Evolutionary conservation across 1,284 basidiomycete species (phyloP), one percentile per base, ranked within the genome.

Genomic region (Abortiporus biennis): DNA sequence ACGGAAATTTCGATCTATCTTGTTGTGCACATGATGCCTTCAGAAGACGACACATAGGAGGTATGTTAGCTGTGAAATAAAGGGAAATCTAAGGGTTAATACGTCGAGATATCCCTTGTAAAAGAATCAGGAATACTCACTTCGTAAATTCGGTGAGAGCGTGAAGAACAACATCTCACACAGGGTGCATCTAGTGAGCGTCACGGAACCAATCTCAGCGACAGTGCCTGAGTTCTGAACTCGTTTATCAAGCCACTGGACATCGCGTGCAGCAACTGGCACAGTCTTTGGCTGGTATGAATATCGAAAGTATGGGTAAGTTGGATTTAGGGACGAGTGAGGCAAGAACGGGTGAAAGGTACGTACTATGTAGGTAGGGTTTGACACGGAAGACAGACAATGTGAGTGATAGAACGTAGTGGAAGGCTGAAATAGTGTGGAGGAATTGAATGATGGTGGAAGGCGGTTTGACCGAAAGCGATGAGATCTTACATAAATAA

Each of bases 401-500:
- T n/a, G 36, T 31, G 42, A 23, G 29, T 37, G 37, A 43, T 35
- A 23, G 38, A 16, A 4, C 31, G 38, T 32, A 19, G 36, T 17
- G 23, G 13, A 24, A 46, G 35, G 21, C 21, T 4, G 19, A 41
- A 40, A 47, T 43, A 46, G 35, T n/a, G 21, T 11, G 45, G 31
- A 37, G 33, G 29, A 46, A 52, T 52, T 46, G 41, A 42, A 33
- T 42, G 49, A 47, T 27, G 30, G 21, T 25, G 36, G 25, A 30
- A 29, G n/a, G n/a, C n/a, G n/a, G n/a, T n/a, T n/a, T 22, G 36
- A 40, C 25, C 36, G n/a, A 39, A 24, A 36, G 33, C 23, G 34
- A 20, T 30, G 46, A 47, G 53, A 46, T 47, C 48, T 61, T 61
- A 61, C 55, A 53, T 61, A 59, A 62, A 55, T 49, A 43, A 49